These are phyloP conservation scores for Cutaneotrichosporon cavernicola DNA, from an alignment of 1,284 basidiomycete genomes.

Conservation along the genomic window DNA sequence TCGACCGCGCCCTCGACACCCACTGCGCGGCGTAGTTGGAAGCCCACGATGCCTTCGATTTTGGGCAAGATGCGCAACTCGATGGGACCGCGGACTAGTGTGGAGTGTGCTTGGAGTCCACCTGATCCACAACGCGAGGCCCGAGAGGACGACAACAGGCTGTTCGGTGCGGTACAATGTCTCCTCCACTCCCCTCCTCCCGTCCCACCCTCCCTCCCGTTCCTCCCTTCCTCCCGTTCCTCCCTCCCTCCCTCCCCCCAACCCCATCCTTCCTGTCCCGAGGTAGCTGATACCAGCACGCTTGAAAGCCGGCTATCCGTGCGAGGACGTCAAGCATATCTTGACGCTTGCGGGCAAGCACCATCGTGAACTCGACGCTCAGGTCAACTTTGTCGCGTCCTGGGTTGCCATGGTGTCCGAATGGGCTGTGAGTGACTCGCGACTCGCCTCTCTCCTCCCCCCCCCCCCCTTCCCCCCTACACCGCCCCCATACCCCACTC, in stretches of 20 bases:
- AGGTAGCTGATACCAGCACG: not conserved
- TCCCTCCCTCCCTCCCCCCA: too few relatives aligned
- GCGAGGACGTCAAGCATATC: slow-evolving; percentile 4
- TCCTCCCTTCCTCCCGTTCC: too few relatives aligned
- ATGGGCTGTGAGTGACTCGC: slow-evolving; percentile 2
- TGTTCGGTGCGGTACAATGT: not conserved
- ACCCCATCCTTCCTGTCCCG: not conserved
- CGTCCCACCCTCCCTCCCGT: too few relatives aligned
- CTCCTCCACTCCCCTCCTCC: too few relatives aligned
- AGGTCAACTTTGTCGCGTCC: not conserved
- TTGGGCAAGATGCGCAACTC: slow-evolving; percentile 3
- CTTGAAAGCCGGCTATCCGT: not conserved
- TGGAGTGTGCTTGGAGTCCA: not conserved
- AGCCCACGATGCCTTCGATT: not conserved
- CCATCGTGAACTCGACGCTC: not conserved
- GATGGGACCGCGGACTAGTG: not conserved
- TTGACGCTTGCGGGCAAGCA: not conserved
- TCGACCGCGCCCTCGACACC: not conserved
- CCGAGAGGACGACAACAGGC: not conserved
- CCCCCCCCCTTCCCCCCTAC: too few relatives aligned
- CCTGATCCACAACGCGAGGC: not conserved
- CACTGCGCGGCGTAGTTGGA: not conserved
- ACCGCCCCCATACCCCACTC: too few relatives aligned
- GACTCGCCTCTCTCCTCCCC: too few relatives aligned
- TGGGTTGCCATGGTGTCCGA: not conserved